phyloP scores from a whole-genome alignment of 1,139 yeast genomes.

The Lodderomyces orthopsilosis region DNA sequence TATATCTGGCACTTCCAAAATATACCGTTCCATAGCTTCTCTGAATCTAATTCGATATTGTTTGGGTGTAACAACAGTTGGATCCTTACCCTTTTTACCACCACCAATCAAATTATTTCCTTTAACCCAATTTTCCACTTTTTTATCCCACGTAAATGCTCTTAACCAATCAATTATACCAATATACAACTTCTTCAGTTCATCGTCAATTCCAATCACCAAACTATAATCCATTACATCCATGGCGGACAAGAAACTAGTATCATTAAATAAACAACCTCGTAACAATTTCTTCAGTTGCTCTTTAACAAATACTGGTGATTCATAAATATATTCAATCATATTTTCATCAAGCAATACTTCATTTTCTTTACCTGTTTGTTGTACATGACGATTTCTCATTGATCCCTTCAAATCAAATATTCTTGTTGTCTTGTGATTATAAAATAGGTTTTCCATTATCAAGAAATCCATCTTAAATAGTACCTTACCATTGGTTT shows the following conservation, averaged over 20 bases:
- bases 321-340: conserved; percentile 96
- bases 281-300: conserved; percentile 82
- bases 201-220: conserved; percentile 81
- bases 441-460: conserved; percentile 93
- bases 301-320: conserved; percentile 91
- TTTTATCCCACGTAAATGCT: conserved; percentile 98
- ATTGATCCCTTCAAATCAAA: conserved; percentile 97
- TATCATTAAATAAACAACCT: conserved; percentile 93
- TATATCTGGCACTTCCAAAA: conserved; percentile 89
- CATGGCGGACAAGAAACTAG: conserved; percentile 91
- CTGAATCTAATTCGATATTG: conserved; percentile 91
- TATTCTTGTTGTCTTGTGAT: conserved; percentile 76
- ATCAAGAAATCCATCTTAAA: conserved; percentile 88
- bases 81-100: conserved; percentile 80
- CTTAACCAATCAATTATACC: conserved; percentile 96
- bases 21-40: conserved; percentile 97
- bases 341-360: conserved; percentile 94
- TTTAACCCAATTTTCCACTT: conserved; percentile 97
- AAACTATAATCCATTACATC: conserved; percentile 98
- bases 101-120: conserved; percentile 75
- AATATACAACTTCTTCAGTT: conserved; percentile 66
- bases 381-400: conserved; percentile 95
- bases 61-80: conserved; percentile 95
- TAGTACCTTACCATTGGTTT: conserved; percentile 64
- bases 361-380: conserved; percentile 93